Evolutionary conservation across 2,329 filamentous ascomycete species (phyloP).

Genomic region (Diaporthe nobilis): DNA sequence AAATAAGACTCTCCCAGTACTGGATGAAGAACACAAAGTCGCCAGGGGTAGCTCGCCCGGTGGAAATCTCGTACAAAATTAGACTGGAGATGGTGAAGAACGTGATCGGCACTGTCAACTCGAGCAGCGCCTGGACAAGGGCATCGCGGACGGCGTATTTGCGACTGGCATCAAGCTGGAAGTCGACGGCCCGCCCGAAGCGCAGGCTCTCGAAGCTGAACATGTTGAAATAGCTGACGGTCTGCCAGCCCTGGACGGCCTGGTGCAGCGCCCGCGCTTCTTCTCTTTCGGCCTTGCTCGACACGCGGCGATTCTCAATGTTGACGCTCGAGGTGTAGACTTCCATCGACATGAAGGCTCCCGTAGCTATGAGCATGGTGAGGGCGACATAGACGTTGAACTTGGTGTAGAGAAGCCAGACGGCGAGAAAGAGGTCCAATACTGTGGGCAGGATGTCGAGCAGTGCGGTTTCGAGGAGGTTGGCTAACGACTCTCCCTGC

Average conservation of each 20-base stretch:
- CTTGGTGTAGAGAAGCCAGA: conserved; percentile 71
- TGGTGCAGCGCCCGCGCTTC: conserved; percentile 70
- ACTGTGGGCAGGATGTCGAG: conserved; percentile 74
- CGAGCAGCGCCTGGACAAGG: neutral
- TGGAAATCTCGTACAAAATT: neutral
- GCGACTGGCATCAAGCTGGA: conserved; percentile 41
- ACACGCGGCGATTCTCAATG: conserved; percentile 54
- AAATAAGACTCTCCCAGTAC: conserved; percentile 32
- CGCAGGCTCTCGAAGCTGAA: conserved; percentile 44
- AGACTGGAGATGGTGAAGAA: conserved; percentile 15
- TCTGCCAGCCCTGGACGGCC: conserved; percentile 72
- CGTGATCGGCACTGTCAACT: neutral
- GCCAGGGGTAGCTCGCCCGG: conserved; percentile 7
- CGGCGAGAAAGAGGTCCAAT: conserved; percentile 72
- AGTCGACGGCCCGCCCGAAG: conserved; percentile 47
- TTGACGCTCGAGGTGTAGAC: conserved; percentile 55
- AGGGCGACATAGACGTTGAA: conserved; percentile 89
- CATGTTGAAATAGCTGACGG: conserved; percentile 60
- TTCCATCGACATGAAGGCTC: conserved; percentile 80
- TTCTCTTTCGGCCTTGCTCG: conserved; percentile 58
- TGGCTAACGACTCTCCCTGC: conserved; percentile 72
- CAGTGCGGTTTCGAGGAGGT: conserved; percentile 70
- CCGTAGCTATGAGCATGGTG: conserved; percentile 90
- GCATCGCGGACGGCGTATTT: conserved; percentile 6
- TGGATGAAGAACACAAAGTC: conserved; percentile 38